Percentiles rank a stretch among this genome's conserved stretches.
Conservation (phyloP, 495 filamentous ascomycete genomes). For the Penicillium malachiteum region DNA sequence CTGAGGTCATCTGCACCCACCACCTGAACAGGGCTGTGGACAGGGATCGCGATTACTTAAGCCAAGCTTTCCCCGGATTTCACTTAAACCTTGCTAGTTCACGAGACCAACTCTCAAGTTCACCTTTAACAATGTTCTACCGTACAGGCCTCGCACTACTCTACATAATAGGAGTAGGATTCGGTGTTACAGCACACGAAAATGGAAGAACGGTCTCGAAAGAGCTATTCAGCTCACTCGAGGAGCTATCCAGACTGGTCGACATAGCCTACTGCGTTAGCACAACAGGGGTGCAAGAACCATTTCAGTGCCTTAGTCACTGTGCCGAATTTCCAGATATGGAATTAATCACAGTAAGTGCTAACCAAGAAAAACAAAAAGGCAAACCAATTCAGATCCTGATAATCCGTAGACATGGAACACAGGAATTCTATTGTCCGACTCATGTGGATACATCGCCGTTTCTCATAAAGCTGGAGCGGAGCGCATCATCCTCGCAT, state of each 20-base stretch:
- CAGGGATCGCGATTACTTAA: too few species aligned
- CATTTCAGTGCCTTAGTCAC: constrained; percentile 81
- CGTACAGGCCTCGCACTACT: background rate
- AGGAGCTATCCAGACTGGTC: constrained; percentile 82
- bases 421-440: constrained; percentile 80
- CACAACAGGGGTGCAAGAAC: constrained; percentile 72
- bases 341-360: constrained; percentile 66
- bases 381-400: background rate
- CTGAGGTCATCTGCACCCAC: background rate
- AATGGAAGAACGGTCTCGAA: constrained; percentile 47
- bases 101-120: background rate
- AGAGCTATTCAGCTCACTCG: constrained; percentile 74
- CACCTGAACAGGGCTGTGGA: background rate
- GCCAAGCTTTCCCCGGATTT: too few species aligned
- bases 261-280: constrained; percentile 96
- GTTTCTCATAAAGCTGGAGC: constrained; percentile 65
- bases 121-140: constrained; percentile 6
- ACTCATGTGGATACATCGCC: constrained; percentile 92
- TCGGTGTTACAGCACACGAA: background rate
- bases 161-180: background rate
- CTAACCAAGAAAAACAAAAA: background rate
- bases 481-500: constrained; percentile 79
- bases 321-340: constrained; percentile 79
- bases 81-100: background rate
- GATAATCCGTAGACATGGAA: constrained; percentile 67